Percentiles rank a stretch among this genome's conserved stretches.
These are phyloP conservation scores for Trypanosoma cruzi DNA, from an alignment of 208 protist species.

Conservation along the genomic window DNA sequence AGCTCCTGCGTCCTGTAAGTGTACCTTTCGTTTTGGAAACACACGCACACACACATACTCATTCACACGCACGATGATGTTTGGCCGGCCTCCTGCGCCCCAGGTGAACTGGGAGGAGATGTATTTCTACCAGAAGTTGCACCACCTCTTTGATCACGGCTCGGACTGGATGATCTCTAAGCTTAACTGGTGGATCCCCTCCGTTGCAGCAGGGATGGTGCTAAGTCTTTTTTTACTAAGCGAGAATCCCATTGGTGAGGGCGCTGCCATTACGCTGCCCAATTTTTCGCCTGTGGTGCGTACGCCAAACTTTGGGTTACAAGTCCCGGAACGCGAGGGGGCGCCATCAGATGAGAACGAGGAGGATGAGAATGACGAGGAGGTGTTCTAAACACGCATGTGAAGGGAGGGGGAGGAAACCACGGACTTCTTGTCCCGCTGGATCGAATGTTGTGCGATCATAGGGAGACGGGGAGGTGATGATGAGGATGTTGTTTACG, in stretches of 20 bases:
- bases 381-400: constrained; percentile 36
- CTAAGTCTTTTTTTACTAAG: constrained; percentile 75
- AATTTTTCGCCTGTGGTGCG: constrained; percentile 51
- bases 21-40: neutral
- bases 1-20: neutral
- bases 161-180: constrained; percentile 77
- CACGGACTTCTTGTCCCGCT: neutral
- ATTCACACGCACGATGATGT: constrained; percentile 42
- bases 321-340: constrained; percentile 31
- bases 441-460: neutral
- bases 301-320: constrained; percentile 60
- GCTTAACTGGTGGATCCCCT: constrained; percentile 85
- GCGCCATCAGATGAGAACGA: constrained; percentile 46
- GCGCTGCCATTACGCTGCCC: constrained; percentile 47
- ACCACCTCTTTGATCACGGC: constrained; percentile 81
- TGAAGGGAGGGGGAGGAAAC: neutral
- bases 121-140: constrained; percentile 89
- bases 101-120: constrained; percentile 83
- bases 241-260: constrained; percentile 58
- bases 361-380: constrained; percentile 31
- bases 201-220: constrained; percentile 70
- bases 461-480: neutral
- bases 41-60: constrained; percentile 4
- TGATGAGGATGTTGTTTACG: neutral
- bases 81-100: constrained; percentile 59